These are phyloP conservation scores for Alternaria sp. DNA, from an alignment of 2,329 filamentous ascomycete genomes.

Conservation along the genomic window DNA sequence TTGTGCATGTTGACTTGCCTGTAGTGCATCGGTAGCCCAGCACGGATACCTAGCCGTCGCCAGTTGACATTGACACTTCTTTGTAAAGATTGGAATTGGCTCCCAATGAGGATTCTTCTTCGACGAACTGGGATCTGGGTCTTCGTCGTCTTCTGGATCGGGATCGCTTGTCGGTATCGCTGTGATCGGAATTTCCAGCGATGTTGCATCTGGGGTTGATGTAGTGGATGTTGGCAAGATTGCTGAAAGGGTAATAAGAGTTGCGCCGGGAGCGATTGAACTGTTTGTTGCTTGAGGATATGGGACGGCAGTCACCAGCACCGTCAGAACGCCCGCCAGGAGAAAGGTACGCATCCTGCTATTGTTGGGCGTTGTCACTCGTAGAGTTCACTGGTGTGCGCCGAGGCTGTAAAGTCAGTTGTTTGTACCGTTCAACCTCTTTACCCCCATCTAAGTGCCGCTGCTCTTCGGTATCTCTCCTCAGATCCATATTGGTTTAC, in stretches of 20 bases:
- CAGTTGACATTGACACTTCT: constrained; percentile 54
- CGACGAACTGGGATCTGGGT: constrained; percentile 8
- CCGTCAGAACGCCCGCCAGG: constrained; percentile 15
- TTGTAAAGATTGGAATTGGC: constrained; percentile 64
- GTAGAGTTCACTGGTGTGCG: constrained; percentile 2
- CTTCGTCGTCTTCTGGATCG: constrained; percentile 15
- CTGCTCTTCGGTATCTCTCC: constrained; percentile 5
- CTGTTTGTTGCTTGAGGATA: constrained; percentile 19
- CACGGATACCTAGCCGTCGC: constrained; percentile 38
- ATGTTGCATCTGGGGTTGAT: constrained; percentile 26
- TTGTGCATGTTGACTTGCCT: constrained; percentile 28
- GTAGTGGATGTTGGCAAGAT: constrained; percentile 27
- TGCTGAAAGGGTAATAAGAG: constrained; percentile 13
- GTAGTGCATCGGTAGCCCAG: constrained; percentile 42
- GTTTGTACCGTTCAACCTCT: constrained; percentile 12
- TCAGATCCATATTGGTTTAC: constrained; percentile 21
- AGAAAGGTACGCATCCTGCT: constrained; percentile 26
- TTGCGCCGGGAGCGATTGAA: constrained; percentile 9
- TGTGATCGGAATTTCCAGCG: constrained; percentile 37
- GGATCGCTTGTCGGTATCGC: constrained; percentile 15
- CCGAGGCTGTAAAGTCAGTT: constrained; percentile 9
- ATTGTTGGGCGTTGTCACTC: constrained; percentile 1
- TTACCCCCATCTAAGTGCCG: constrained; percentile 18
- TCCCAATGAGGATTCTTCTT: constrained; percentile 62
- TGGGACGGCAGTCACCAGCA: constrained; percentile 21